Evolutionary conservation across 1,284 basidiomycete genomes (phyloP), one percentile per base, ranked within the genome.

Genomic region (Paramarasmius palmivorus): DNA sequence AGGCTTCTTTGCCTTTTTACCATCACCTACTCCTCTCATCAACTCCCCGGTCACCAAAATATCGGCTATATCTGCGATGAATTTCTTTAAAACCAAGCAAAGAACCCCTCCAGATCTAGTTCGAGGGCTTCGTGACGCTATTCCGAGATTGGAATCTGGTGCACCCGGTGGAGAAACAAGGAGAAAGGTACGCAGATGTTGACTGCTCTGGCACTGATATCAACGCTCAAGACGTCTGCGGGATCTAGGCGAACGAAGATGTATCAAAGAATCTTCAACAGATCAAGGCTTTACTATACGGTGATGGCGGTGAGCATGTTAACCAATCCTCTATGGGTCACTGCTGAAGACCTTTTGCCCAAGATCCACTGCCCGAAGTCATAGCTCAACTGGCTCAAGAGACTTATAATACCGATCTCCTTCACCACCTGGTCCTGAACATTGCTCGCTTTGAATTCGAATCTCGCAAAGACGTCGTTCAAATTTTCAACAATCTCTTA

Each of bases 401-500:
- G 68, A 92, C 94, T 4, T 99, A 99, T 73, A 87, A 86, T 57
- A 90, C 90, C 53, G 93, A 98, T 67, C 78, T 98, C 20, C 79
- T 99, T 9, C 82, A 89, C 58, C 76, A 86, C 47, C 84, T 99
- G 58, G 87, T 98, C 15, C 74, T 84, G 45, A 85, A 92, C 68
- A 90, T 98, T 61, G 83, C 81, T 32, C 84, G 86, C 36, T 90
- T 99, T 67, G 97, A 99, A 66, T 99, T 99, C 66, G 97, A 99
- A 74, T 86, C 92, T 29, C 82, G 92, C 62, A 99, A 99, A 73
- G 97, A 99, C 65, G 93, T 96, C 26, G 92, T 95, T 0, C 93
- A 95, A 71, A 96, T 99, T 64, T 98, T 97, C 81, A 96, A 92
- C 73, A 91, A 91, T 61, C 84, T 99, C n/a, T 78, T 99, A 3